A percentile compares a stretch with the other conserved stretches of the same genome.
phyloP scores from a whole-genome alignment of 1,139 yeast species.

The Suhomyces taliae region DNA sequence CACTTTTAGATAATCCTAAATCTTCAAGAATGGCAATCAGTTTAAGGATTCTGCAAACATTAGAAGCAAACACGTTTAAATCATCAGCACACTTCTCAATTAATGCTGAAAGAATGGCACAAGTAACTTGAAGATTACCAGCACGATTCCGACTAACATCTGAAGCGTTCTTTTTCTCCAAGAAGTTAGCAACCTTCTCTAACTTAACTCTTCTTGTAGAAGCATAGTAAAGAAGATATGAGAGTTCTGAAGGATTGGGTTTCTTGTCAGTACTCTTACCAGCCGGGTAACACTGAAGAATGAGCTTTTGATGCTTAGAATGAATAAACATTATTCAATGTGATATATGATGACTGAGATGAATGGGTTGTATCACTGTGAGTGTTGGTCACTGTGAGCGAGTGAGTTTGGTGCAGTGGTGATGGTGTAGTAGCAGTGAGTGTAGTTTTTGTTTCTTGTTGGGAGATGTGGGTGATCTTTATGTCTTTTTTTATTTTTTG shows the following conservation, averaged over 20 bases:
- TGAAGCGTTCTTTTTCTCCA: constrained; percentile 59
- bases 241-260: constrained; percentile 88
- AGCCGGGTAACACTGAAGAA: constrained; percentile 89
- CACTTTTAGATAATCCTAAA: constrained; percentile 53
- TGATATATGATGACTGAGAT: too few species aligned
- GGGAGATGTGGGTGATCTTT: background rate
- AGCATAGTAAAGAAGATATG: constrained; percentile 88
- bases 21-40: constrained; percentile 52
- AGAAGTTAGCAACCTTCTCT: constrained; percentile 76
- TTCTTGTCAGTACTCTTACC: constrained; percentile 83
- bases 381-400: background rate
- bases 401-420: background rate
- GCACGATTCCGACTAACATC: constrained; percentile 64
- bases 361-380: background rate
- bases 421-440: too few species aligned
- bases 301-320: constrained; percentile 87
- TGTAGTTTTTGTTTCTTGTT: background rate
- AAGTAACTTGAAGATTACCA: constrained; percentile 83
- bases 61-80: constrained; percentile 74
- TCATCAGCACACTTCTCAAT: constrained; percentile 79
- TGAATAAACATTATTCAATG: constrained; percentile 29
- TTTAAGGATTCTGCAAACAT: constrained; percentile 51
- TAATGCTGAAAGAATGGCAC: constrained; percentile 67
- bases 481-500: too few species aligned
- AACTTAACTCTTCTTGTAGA: constrained; percentile 85